Evolutionary conservation across 129 eudicot genomes (phyloP).

Genomic region (Helichrysum umbraculigerum): DNA sequence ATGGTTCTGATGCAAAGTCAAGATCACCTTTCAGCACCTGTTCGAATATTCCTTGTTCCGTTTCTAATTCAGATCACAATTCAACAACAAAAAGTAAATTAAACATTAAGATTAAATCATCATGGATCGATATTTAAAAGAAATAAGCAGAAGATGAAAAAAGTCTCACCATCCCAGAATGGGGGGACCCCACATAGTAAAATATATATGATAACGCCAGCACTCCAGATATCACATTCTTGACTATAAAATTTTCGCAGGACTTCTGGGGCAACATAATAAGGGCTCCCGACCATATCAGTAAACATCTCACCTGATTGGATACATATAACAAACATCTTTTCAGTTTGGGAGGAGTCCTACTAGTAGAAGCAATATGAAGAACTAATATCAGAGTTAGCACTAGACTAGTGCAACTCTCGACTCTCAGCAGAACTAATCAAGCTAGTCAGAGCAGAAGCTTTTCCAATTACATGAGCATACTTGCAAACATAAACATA

Average conservation of each 20-base stretch:
- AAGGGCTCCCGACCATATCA: conserved; percentile 97
- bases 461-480: no score
- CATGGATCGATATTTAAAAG: background rate
- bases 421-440: no score
- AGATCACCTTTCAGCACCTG: conserved; percentile 90
- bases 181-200: no score
- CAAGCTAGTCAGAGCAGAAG: no score
- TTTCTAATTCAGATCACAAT: conserved; percentile 56
- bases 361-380: background rate
- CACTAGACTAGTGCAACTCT: background rate
- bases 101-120: background rate
- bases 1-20: conserved; percentile 92
- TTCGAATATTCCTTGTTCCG: conserved; percentile 96
- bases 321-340: conserved; percentile 20
- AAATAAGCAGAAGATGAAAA: conserved; percentile 16
- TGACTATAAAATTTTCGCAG: conserved; percentile 73
- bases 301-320: conserved; percentile 76
- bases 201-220: conserved; percentile 91
- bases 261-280: conserved; percentile 95
- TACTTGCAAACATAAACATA: background rate
- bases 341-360: conserved; percentile 9
- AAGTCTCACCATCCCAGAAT: conserved; percentile 91
- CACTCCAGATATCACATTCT: conserved; percentile 99
- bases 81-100: conserved; percentile 31
- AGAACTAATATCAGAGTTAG: background rate